Evolutionary conservation across 169 alveolate species (phyloP).

Genomic region (Plasmodium gaboni): DNA sequence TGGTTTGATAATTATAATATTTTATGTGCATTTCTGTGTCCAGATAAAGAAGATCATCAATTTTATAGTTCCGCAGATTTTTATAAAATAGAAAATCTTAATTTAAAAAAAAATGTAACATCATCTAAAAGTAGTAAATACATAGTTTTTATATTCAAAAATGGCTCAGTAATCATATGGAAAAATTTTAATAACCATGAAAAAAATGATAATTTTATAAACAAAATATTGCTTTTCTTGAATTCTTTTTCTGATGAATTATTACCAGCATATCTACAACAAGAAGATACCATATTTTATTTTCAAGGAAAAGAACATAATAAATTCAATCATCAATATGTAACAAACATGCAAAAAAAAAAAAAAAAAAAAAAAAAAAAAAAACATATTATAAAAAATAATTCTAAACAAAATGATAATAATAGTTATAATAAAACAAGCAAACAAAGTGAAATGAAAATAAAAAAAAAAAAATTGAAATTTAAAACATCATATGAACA

Average conservation of each 20-base stretch:
- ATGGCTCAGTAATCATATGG: slow-evolving; percentile 82
- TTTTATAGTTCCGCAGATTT: slow-evolving; percentile 31
- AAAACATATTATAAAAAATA: background rate
- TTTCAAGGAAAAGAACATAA: background rate
- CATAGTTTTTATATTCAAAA: slow-evolving; percentile 74
- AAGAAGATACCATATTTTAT: slow-evolving; percentile 60
- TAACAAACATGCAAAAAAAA: background rate
- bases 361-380: background rate
- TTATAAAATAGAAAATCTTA: slow-evolving; percentile 16
- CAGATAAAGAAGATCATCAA: slow-evolving; percentile 14
- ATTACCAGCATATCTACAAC: slow-evolving; percentile 64
- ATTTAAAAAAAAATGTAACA: slow-evolving; percentile 31
- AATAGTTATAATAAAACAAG: background rate
- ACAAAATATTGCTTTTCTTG: slow-evolving; percentile 69
- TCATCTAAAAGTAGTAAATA: slow-evolving; percentile 9
- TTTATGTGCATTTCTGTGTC: slow-evolving; percentile 48
- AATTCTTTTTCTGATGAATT: slow-evolving; percentile 75
- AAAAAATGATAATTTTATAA: slow-evolving; percentile 70
- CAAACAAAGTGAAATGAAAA: background rate
- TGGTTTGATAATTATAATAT: slow-evolving; percentile 44
- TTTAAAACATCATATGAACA: background rate
- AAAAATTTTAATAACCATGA: slow-evolving; percentile 54
- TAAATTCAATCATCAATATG: background rate
- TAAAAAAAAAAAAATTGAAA: background rate
- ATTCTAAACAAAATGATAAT: background rate